Conservation (phyloP, 2,329 filamentous ascomycete species). For the Colletotrichum sp. region DNA sequence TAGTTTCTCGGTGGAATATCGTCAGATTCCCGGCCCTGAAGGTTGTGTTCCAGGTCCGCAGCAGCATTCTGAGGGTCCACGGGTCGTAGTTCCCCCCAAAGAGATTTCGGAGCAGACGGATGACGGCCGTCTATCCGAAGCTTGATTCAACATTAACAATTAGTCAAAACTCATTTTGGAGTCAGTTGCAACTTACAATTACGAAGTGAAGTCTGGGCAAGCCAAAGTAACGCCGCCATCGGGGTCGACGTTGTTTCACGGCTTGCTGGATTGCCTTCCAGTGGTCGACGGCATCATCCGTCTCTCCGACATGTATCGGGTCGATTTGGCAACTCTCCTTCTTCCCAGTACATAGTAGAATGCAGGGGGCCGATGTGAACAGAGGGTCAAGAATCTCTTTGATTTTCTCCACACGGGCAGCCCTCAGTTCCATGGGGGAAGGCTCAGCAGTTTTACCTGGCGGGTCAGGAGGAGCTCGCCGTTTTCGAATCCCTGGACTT, state of each 20-base stretch:
- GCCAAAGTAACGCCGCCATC: not conserved
- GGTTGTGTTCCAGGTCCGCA: fast-evolving
- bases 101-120: not conserved
- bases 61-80: not conserved
- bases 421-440: fast-evolving
- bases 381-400: not conserved
- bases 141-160: not conserved
- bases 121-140: not conserved
- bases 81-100: not conserved
- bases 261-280: not conserved
- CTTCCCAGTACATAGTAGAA: not conserved
- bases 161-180: not conserved
- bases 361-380: not conserved
- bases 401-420: not conserved
- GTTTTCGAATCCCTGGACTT: not conserved
- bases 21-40: no score
- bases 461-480: not conserved
- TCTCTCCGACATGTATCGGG: not conserved
- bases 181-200: not conserved
- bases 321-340: not conserved
- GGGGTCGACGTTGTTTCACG: not conserved
- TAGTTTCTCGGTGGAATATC: not conserved
- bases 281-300: not conserved
- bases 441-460: not conserved
- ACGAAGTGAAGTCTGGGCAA: not conserved